phyloP scores from a whole-genome alignment of 257 asterid genomes.

The Salvia rosmarinus region DNA sequence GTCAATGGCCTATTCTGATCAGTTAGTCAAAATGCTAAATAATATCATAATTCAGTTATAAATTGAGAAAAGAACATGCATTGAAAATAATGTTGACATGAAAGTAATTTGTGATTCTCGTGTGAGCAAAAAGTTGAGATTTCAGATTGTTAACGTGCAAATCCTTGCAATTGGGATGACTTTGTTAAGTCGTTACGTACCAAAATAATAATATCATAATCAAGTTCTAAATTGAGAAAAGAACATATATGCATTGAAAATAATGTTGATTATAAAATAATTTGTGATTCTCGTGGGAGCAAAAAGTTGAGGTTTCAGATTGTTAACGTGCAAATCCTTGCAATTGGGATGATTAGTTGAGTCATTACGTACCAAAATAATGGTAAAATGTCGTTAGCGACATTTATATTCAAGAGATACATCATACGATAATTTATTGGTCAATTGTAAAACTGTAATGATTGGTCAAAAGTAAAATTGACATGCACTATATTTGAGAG shows the following conservation, averaged over 20 bases:
- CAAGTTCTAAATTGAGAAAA: too few relatives aligned
- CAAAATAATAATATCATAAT: too few relatives aligned
- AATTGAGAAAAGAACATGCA: too few relatives aligned
- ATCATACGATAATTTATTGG: slow-evolving; percentile 19
- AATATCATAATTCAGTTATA: too few relatives aligned
- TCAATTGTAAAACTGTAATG: not conserved
- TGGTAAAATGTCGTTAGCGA: slow-evolving; percentile 5
- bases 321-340: not conserved
- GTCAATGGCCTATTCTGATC: too few relatives aligned
- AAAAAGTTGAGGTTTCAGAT: not conserved
- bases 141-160: not conserved
- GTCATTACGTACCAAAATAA: not conserved
- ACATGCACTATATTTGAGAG: not conserved
- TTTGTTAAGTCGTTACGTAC: not conserved
- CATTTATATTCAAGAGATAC: slow-evolving; percentile 21
- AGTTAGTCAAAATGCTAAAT: too few relatives aligned
- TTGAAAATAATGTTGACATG: too few relatives aligned
- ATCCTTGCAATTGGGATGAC: not conserved
- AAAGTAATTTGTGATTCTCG: not conserved
- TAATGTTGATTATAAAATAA: too few relatives aligned
- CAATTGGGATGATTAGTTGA: not conserved
- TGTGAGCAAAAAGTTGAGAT: not conserved
- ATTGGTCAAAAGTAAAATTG: slow-evolving; percentile 22
- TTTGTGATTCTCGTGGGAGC: not conserved
- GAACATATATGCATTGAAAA: too few relatives aligned